Evolutionary conservation across 345 rosid species (phyloP).

Genomic region (Xanthoceras sorbifolium): DNA sequence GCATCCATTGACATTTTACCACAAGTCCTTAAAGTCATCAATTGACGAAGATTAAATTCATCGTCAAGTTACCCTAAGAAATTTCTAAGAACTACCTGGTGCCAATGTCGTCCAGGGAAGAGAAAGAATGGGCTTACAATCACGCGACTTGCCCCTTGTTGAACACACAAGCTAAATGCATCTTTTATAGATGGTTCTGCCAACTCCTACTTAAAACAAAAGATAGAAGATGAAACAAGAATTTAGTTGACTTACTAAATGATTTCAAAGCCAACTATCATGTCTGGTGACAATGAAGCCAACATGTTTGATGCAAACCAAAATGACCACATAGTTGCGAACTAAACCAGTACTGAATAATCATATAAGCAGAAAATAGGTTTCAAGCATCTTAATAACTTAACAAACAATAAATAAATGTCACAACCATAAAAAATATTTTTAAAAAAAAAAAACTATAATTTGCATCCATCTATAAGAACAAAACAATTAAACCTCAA

Average conservation of each 20-base stretch:
- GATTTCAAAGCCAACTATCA: no score
- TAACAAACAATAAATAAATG: neutral
- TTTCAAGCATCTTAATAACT: neutral
- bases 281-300: no score
- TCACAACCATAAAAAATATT: neutral
- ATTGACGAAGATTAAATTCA: neutral
- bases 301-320: no score
- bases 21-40: neutral
- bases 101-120: slow-evolving; percentile 95
- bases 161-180: slow-evolving; percentile 74
- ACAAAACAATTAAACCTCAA: neutral
- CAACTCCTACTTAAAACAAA: slow-evolving; percentile 58
- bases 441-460: no score
- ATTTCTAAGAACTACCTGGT: slow-evolving; percentile 53
- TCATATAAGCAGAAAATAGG: neutral
- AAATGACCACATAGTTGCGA: neutral
- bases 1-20: neutral
- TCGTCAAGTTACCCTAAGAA: slow-evolving; percentile 13
- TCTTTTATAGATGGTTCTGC: slow-evolving; percentile 85
- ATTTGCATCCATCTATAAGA: neutral
- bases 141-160: slow-evolving; percentile 74
- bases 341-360: neutral
- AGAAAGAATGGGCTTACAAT: slow-evolving; percentile 92
- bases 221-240: slow-evolving; percentile 9
- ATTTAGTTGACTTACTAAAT: neutral